Evolutionary conservation across 2,329 filamentous ascomycete genomes (phyloP), one percentile per base, ranked within the genome.

Genomic region (Claviceps lovelessii): DNA sequence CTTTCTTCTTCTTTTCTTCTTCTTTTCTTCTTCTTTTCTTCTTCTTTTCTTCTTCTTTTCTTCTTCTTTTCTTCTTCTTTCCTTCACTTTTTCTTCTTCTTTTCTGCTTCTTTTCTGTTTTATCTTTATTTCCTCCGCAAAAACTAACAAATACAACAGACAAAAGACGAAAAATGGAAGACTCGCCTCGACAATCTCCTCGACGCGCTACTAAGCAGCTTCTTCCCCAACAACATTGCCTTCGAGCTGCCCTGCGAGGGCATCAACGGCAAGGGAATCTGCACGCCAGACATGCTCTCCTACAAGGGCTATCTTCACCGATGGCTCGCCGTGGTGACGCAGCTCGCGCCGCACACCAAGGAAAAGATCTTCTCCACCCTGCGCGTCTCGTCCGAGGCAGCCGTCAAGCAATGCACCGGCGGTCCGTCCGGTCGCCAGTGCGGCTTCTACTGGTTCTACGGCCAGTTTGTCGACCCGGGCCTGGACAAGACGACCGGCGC

Each of bases 181-280:
- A 78, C 8, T 2, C 42, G 51, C 13, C 64, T 84, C 44, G 69
- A 81, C 46, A 76, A 75, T 11, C 74, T 88, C 15, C 64, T 83
- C 5, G 70, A 74, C 8, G 73, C 72, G 3, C 70, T 75, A 1
- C 57, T 76, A 23, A 63, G 68, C 15, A 67, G 72, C 58, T 81
- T 81, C 68, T 80, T 80, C 69, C 72, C 49, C n/a, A 68, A 79
- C 11, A 75, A 75, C 45, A 73, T 85, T 59, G 81, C 85, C 61
- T 80, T 72, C 54, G 87, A 90, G 67, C 68, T 79, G 3, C 73
- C 81, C 13, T 91, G 87, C 69, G 85, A 89, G 60, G 61, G 63
- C 41, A 5, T 7, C 29, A 48, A 41, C 51, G 61, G 65, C 31
- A 69, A 74, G 3, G 69, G 64, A 23, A 76, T 70, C 28, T 91